Evolutionary conservation across 2,329 filamentous ascomycete genomes (phyloP), one percentile per base, ranked within the genome.

Genomic region (Aspergillus pseudotamarii): DNA sequence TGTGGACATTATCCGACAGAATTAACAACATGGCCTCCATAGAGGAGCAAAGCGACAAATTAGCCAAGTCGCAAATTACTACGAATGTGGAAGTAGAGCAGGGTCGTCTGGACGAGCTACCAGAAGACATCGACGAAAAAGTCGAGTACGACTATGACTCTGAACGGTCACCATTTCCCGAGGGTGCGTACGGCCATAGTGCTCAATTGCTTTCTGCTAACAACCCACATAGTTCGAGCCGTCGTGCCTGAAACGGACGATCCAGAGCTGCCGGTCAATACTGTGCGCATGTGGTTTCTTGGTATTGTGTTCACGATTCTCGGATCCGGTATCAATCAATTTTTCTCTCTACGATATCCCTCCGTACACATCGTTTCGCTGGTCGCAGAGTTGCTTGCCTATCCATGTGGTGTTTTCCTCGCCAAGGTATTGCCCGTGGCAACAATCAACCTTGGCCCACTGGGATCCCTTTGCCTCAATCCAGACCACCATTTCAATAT

Each of bases 301-400:
- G 81, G 81, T 0, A 73, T 83, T 36, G 69, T 81, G 12, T 70
- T 71, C 46, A 68, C 70, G n/a, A 79, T 82, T 11, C 59, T 83
- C n/a, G 81, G 80, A 6, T 78, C 81, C 8, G 81, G 79, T 5
- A 79, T 83, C 56, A 82, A 82, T 63, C 79, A 81, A 59, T 82
- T 83, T 69, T 83, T 83, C 72, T 77, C 76, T 5, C 74, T 83
- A 43, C 76, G 80, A n/a, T 82, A 82, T 62, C 81, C 81, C 0
- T 77, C 78, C 6, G 78, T 83, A 5, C 77, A 77, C 58, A 83
- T 83, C 54, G 79, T 81, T 6, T 79, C 79, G 0, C 74, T 82
- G 19, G 81, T 83, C 0, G 80, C 81, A 1, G 79, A 83, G 67
- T 69, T 83, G 30, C 66, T 83, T 19, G 80, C 80, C 14, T 82